phyloP scores from a whole-genome alignment of 2,329 filamentous ascomycete species.

The Microsporum canis region DNA sequence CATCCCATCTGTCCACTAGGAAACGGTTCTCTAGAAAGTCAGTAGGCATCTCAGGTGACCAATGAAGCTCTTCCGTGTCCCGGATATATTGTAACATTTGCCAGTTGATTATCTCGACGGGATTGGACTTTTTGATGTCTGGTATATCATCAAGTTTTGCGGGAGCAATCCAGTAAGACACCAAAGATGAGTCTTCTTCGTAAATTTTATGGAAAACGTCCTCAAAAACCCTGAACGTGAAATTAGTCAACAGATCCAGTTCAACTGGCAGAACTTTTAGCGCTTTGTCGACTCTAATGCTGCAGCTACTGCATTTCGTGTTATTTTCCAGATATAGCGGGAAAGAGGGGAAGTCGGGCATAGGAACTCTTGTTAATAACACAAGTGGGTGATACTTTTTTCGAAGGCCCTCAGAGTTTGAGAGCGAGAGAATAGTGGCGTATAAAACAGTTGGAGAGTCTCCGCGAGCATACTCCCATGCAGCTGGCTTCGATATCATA shows the following conservation, averaged over 20 bases:
- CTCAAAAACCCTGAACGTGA: slow-evolving; percentile 64
- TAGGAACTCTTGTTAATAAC: slow-evolving; percentile 54
- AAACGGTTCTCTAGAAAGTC: slow-evolving; percentile 40
- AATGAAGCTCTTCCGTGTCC: slow-evolving; percentile 31
- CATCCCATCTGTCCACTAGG: slow-evolving; percentile 46
- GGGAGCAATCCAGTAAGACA: slow-evolving; percentile 80
- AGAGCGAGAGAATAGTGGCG: slow-evolving; percentile 50
- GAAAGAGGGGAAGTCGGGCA: slow-evolving; percentile 58
- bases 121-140: neutral
- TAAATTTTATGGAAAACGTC: slow-evolving; percentile 88
- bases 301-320: slow-evolving; percentile 47
- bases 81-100: slow-evolving; percentile 26
- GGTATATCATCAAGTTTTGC: neutral
- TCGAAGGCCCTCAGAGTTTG: slow-evolving; percentile 44
- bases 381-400: slow-evolving; percentile 53
- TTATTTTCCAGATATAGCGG: slow-evolving; percentile 60
- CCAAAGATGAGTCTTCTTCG: slow-evolving; percentile 47
- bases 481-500: slow-evolving; percentile 65
- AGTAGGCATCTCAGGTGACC: slow-evolving; percentile 33
- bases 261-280: slow-evolving; percentile 34
- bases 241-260: slow-evolving; percentile 51
- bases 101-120: slow-evolving; percentile 36
- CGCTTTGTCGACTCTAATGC: slow-evolving; percentile 34
- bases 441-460: slow-evolving; percentile 45
- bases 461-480: slow-evolving; percentile 51